phyloP scores from a whole-genome alignment of 345 rosid species.

The Odontarrhena argentea region DNA sequence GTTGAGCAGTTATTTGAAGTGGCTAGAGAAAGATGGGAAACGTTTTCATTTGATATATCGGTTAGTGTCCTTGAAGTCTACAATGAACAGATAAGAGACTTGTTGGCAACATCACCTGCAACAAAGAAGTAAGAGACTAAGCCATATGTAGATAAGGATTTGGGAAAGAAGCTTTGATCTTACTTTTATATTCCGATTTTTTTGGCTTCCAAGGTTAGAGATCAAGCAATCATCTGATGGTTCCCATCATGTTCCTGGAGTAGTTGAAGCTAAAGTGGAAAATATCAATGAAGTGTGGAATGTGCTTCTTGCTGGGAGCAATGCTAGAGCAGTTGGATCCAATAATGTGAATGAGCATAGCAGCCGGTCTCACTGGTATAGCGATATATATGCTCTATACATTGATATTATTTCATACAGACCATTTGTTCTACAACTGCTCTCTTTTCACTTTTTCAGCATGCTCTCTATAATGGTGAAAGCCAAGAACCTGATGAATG shows the following conservation, averaged over 20 bases:
- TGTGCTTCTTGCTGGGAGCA: constrained; percentile 88
- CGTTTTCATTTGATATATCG: constrained; percentile 63
- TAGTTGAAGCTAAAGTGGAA: constrained; percentile 79
- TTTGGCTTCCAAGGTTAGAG: constrained; percentile 62
- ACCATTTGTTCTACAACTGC: background rate
- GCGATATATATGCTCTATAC: background rate
- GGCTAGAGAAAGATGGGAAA: constrained; percentile 78
- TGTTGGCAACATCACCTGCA: constrained; percentile 74
- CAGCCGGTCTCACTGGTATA: constrained; percentile 96
- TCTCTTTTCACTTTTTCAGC: constrained; percentile 60
- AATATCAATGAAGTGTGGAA: constrained; percentile 79
- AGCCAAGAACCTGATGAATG: constrained; percentile 78
- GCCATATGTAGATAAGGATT: no score
- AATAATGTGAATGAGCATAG: constrained; percentile 97
- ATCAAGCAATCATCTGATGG: constrained; percentile 89
- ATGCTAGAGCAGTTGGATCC: constrained; percentile 94
- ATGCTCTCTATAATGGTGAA: constrained; percentile 89
- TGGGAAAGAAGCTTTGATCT: background rate
- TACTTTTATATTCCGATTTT: background rate
- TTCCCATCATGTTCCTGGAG: constrained; percentile 83
- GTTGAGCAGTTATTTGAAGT: constrained; percentile 77
- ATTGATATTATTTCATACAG: background rate
- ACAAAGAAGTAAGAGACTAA: constrained; percentile 64
- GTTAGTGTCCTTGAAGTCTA: constrained; percentile 98
- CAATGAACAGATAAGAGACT: constrained; percentile 94